Base-by-base conservation (phyloP, 192 early-diverging fungal genomes). In the Linnemannia hyalina region DNA sequence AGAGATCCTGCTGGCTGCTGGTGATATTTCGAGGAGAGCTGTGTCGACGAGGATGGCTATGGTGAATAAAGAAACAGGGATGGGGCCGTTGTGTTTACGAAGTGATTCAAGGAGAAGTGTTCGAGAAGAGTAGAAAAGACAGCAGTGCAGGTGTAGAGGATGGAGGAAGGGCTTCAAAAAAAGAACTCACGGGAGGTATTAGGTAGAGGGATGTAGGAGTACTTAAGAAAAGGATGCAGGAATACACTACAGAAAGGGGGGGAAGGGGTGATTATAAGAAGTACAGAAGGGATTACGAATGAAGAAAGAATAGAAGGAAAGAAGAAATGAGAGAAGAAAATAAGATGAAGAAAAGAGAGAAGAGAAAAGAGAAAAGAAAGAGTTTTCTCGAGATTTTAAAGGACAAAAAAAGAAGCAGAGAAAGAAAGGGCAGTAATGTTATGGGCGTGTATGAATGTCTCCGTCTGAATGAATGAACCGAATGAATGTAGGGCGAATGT, bases 91-190 rank as follows among this genome's bases (percentile, higher is more conserved):
- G 4, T 42, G 22, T 22, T 26, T 70, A 13, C 68, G 7, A 42
- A 40, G 22, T 23, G 6, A 20, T 38, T 40, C 70, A 65, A 65
- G 60, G 60, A 65, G 41, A 0, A 40, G 7, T 65, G 29, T n/a
- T 32, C 63, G 70, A 79, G 47, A 41, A 60, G 29, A 80, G 70
- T 41, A 54, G 36, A 26, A 47, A 41, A 65, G 40, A 68, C n/a
- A 57, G 29, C 13, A 71, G 69, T 52, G 18, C 18, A 20, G 18
- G 18, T 52, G 18, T 46, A 35, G 46, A 29, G 76, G 40, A n/a
- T 35, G 36, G 18, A 54, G 7, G 23, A 70, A 70, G 41, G 69
- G n/a, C 32, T 42, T 40, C 23, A n/a, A 26, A 22, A 22, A 47
- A 29, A 73, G 72, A 52, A 52, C 18, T 52, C 49, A 16, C 18